Evolutionary conservation across 1,139 yeast species (phyloP).

Genomic region (Suhomyces coccinellae): DNA sequence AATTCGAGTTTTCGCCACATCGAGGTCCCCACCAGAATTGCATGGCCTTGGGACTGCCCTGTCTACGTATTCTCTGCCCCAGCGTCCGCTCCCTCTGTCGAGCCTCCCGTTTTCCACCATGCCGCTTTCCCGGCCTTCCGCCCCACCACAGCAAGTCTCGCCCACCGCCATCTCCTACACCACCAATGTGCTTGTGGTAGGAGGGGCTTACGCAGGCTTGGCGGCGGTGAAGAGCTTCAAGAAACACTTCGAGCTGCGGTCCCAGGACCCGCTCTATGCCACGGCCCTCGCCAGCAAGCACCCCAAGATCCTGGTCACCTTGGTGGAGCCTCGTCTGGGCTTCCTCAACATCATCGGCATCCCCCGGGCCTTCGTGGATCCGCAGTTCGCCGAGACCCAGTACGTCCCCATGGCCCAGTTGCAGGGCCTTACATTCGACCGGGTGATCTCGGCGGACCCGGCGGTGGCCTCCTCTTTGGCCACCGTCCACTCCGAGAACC

Average conservation of each 20-base stretch:
- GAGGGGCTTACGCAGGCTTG: slow-evolving; percentile 55
- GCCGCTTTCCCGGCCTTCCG: slow-evolving; percentile 13
- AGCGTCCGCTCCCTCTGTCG: too few relatives aligned
- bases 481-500: slow-evolving; percentile 13
- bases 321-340: slow-evolving; percentile 55
- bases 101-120: background rate
- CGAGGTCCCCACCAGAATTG: too few relatives aligned
- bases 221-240: slow-evolving; percentile 41
- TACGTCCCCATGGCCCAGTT: slow-evolving; percentile 37
- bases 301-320: slow-evolving; percentile 34
- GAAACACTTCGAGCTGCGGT: slow-evolving; percentile 25
- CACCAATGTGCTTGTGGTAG: slow-evolving; percentile 45
- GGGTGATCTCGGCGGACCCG: slow-evolving; percentile 25
- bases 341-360: slow-evolving; percentile 53
- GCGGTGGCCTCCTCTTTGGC: slow-evolving; percentile 17
- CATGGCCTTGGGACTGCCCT: too few relatives aligned
- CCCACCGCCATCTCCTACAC: slow-evolving; percentile 10
- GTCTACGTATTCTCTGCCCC: too few relatives aligned
- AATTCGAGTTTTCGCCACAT: background rate
- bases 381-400: slow-evolving; percentile 47
- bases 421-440: slow-evolving; percentile 32
- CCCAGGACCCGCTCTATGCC: slow-evolving; percentile 12
- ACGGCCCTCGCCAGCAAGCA: slow-evolving; percentile 12
- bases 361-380: slow-evolving; percentile 49
- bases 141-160: background rate